Conservation (phyloP, 305 asterid species). For the Fraxinus ornus region DNA sequence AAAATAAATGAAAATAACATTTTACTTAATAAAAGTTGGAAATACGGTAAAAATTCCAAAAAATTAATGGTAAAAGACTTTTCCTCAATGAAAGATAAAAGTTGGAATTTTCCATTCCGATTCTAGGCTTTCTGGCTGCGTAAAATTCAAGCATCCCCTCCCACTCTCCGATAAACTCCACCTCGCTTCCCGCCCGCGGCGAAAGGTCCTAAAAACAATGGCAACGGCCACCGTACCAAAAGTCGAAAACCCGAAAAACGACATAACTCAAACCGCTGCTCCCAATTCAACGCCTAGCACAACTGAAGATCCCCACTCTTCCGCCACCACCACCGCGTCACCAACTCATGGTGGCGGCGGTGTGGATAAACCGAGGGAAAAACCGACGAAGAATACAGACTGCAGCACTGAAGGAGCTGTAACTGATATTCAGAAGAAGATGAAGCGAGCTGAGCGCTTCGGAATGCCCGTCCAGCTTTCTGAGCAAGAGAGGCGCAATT, state of each 20-base stretch:
- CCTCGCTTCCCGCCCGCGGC: not conserved
- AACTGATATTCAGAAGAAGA: slow-evolving; percentile 38
- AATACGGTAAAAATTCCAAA: too few relatives aligned
- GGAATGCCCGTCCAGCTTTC: slow-evolving; percentile 35
- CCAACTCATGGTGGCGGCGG: slow-evolving; percentile 17
- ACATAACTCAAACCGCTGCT: slow-evolving; percentile 21
- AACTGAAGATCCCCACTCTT: slow-evolving; percentile 5
- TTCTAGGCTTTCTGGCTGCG: not conserved
- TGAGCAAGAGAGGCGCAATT: slow-evolving; percentile 39
- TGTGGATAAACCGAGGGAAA: slow-evolving; percentile 3
- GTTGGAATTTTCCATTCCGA: not conserved
- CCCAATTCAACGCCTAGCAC: slow-evolving; percentile 10
- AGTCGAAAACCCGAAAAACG: slow-evolving; percentile 23
- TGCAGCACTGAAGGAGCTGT: slow-evolving; percentile 18
- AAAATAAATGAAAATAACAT: too few relatives aligned
- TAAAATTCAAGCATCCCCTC: not conserved
- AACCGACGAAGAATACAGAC: not conserved
- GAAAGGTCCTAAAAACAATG: not conserved
- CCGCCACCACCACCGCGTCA: slow-evolving; percentile 1
- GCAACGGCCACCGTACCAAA: slow-evolving; percentile 25
- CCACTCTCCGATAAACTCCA: not conserved
- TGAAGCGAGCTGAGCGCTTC: slow-evolving; percentile 41
- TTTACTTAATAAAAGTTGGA: too few relatives aligned
- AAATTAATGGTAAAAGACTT: too few relatives aligned
- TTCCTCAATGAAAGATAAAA: too few relatives aligned